Conservation (phyloP, 2,329 filamentous ascomycete genomes). For the Sarocladiaceae sp. region DNA sequence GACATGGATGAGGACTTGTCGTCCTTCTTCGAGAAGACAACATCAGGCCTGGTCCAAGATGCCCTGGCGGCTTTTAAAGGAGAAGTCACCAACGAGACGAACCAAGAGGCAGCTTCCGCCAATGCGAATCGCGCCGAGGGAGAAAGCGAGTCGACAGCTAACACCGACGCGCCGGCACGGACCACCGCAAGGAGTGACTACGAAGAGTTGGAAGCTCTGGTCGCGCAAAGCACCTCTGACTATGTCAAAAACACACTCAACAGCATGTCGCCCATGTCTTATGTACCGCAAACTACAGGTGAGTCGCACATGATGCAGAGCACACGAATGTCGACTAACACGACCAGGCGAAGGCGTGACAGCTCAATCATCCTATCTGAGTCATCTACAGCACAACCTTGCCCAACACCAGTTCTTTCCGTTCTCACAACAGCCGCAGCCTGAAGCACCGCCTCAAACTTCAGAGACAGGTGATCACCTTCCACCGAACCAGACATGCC, state of each 20-base stretch:
- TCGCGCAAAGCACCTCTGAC: slow-evolving; percentile 37
- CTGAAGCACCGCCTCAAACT: slow-evolving; percentile 25
- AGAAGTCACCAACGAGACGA: slow-evolving; percentile 13
- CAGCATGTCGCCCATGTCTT: slow-evolving; percentile 35
- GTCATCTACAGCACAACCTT: slow-evolving; percentile 27
- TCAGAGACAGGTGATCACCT: slow-evolving; percentile 30
- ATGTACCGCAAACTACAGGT: slow-evolving; percentile 34
- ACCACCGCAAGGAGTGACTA: slow-evolving; percentile 26
- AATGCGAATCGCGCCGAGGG: slow-evolving; percentile 14
- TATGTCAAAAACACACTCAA: slow-evolving; percentile 38
- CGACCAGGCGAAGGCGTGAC: slow-evolving; percentile 24
- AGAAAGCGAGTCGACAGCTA: slow-evolving; percentile 14
- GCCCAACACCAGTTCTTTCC: slow-evolving; percentile 28
- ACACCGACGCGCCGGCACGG: slow-evolving; percentile 20
- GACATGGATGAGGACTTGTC: slow-evolving; percentile 34
- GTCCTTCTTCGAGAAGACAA: slow-evolving; percentile 36
- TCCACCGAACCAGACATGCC: slow-evolving; percentile 50
- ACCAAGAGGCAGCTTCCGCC: slow-evolving; percentile 3
- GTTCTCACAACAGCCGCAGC: slow-evolving; percentile 26
- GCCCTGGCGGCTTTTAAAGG: slow-evolving; percentile 31
- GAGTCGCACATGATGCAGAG: slow-evolving; percentile 12
- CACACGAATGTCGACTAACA: background rate
- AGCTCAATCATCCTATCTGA: slow-evolving; percentile 28
- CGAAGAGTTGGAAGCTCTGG: slow-evolving; percentile 36
- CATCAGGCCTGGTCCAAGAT: slow-evolving; percentile 33